Percentiles rank a stretch among this genome's conserved stretches.
Evolutionary conservation across 805 yeast genomes (phyloP).

Genomic region (Komagataella populi): DNA sequence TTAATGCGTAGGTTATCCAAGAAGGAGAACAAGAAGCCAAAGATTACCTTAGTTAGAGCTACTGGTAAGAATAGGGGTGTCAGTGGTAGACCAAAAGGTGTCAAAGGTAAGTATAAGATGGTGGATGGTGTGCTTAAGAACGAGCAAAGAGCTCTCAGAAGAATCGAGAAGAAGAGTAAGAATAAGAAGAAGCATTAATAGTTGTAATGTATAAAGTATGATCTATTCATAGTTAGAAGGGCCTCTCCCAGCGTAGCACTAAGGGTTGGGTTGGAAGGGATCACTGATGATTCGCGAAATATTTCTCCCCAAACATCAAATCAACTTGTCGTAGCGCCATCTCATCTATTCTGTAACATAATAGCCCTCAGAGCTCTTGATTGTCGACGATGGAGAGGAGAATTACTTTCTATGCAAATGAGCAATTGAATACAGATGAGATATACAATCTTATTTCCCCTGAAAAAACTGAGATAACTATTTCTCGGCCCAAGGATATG

Average conservation of each 20-base stretch:
- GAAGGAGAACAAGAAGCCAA: constrained; percentile 58
- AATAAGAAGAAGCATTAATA: constrained; percentile 21
- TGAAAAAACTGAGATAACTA: background rate
- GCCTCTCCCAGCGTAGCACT: too few relatives aligned
- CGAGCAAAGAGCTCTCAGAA: constrained; percentile 84
- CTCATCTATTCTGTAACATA: background rate
- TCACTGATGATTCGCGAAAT: background rate
- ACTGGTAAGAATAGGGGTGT: constrained; percentile 74
- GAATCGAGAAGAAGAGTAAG: constrained; percentile 80
- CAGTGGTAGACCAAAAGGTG: constrained; percentile 92
- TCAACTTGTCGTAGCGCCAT: background rate
- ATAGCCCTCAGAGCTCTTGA: too few relatives aligned
- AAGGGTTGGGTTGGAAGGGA: too few relatives aligned
- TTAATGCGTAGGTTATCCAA: constrained; percentile 72
- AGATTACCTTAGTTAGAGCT: constrained; percentile 83
- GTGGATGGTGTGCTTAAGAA: constrained; percentile 97
- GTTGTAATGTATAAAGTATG: background rate
- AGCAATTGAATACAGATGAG: background rate
- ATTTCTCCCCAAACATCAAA: background rate
- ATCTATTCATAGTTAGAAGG: background rate
- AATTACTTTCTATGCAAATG: background rate
- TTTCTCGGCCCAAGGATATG: background rate
- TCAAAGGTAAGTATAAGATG: constrained; percentile 97
- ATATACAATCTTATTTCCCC: background rate
- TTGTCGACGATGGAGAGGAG: background rate